Evolutionary conservation across 2,329 filamentous ascomycete species (phyloP).

Genomic region (Ophiocordyceps unilateralis): DNA sequence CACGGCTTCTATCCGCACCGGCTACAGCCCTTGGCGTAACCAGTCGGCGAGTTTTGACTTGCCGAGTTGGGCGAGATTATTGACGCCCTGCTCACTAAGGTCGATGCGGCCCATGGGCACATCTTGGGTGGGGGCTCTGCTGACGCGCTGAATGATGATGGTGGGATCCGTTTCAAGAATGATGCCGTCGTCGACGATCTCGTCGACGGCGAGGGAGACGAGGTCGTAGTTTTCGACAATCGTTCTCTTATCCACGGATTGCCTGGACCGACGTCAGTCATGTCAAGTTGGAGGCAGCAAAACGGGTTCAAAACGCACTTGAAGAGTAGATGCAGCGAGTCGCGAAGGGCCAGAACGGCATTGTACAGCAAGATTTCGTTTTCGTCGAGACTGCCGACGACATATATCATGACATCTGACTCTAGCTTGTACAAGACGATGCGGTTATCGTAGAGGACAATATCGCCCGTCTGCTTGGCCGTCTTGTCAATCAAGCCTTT

Average conservation of each 20-base stretch:
- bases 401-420: slow-evolving; percentile 90
- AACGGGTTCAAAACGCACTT: slow-evolving; percentile 52
- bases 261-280: slow-evolving; percentile 32
- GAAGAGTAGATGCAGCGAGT: slow-evolving; percentile 77
- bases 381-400: slow-evolving; percentile 80
- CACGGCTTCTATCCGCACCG: neutral
- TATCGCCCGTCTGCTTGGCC: slow-evolving; percentile 84
- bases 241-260: slow-evolving; percentile 92
- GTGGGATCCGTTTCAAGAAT: slow-evolving; percentile 95
- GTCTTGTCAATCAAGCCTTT: slow-evolving; percentile 94
- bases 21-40: slow-evolving; percentile 65
- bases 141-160: slow-evolving; percentile 81
- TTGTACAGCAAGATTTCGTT: slow-evolving; percentile 96
- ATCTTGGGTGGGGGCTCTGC: slow-evolving; percentile 79
- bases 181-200: slow-evolving; percentile 89
- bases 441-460: slow-evolving; percentile 93
- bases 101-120: slow-evolving; percentile 88
- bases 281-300: too few species aligned
- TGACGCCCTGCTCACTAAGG: slow-evolving; percentile 83
- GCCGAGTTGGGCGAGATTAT: slow-evolving; percentile 87
- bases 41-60: slow-evolving; percentile 83
- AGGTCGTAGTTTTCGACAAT: slow-evolving; percentile 98
- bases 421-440: slow-evolving; percentile 97
- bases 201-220: slow-evolving; percentile 82
- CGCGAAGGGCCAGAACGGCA: slow-evolving; percentile 76